Evolutionary conservation across 2,329 filamentous ascomycete species (phyloP).

Genomic region (Aspergillus flavus): DNA sequence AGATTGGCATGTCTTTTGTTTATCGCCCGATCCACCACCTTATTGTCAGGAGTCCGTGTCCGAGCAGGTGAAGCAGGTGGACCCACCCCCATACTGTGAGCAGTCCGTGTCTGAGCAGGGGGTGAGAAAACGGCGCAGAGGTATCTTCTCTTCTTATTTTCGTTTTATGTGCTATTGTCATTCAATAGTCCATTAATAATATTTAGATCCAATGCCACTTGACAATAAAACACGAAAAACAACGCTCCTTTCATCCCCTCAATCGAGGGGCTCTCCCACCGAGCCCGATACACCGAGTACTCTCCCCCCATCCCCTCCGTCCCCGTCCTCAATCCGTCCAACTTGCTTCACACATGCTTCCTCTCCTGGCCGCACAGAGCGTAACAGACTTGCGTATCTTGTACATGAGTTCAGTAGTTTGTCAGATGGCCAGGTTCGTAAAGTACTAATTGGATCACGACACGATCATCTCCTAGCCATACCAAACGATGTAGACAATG

Average conservation of each 20-base stretch:
- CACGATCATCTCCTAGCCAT: conserved; percentile 22
- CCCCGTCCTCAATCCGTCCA: conserved; percentile 14
- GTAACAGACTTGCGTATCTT: conserved; percentile 16
- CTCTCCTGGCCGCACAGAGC: conserved; percentile 13
- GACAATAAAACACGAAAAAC: conserved; percentile 17
- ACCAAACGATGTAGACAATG: conserved; percentile 14
- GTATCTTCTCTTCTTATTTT: conserved; percentile 16
- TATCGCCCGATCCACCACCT: conserved; percentile 21
- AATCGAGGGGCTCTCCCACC: conserved; percentile 18
- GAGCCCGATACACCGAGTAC: conserved; percentile 24
- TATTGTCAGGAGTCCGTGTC: conserved; percentile 16
- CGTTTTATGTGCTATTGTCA: conserved; percentile 8
- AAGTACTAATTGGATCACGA: conserved; percentile 20
- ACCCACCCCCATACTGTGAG: conserved; percentile 20
- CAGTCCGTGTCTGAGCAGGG: conserved; percentile 10
- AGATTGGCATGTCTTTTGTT: conserved; percentile 20
- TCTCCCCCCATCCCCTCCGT: conserved; percentile 14
- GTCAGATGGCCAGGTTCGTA: conserved; percentile 18
- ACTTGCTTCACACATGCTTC: conserved; percentile 19
- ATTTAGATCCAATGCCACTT: conserved; percentile 19
- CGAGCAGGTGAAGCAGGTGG: conserved; percentile 12
- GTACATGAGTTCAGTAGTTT: conserved; percentile 18
- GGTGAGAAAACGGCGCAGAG: conserved; percentile 22
- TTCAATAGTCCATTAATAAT: conserved; percentile 19
- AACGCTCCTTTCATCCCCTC: conserved; percentile 18